Evolutionary conservation across 2,329 filamentous ascomycete genomes (phyloP).

Genomic region (Neurospora crassa): DNA sequence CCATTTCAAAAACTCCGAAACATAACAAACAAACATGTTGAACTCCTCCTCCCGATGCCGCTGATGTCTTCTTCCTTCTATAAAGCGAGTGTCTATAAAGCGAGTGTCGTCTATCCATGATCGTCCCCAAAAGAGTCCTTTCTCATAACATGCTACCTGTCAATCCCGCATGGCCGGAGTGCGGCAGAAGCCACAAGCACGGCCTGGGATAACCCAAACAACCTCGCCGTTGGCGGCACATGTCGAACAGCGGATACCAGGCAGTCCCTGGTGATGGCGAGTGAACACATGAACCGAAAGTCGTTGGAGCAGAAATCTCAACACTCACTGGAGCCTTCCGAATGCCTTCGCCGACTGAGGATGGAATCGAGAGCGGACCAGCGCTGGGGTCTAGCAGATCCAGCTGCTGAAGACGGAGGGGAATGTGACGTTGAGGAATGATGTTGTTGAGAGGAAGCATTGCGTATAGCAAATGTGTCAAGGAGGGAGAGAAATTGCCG

Average conservation of each 20-base stretch:
- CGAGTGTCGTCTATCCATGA: background rate
- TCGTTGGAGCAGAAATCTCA: background rate
- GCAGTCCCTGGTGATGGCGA: slow-evolving; percentile 1
- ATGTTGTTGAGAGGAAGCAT: background rate
- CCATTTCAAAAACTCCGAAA: background rate
- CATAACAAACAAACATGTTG: background rate
- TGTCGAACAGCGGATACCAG: slow-evolving; percentile 12
- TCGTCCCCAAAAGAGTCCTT: background rate
- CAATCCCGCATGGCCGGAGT: slow-evolving; percentile 9
- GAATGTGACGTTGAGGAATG: background rate
- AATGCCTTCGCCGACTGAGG: slow-evolving; percentile 3
- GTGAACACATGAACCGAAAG: background rate
- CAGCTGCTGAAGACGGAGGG: background rate
- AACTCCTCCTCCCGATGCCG: background rate
- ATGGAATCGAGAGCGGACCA: background rate
- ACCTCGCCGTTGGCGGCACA: slow-evolving; percentile 14
- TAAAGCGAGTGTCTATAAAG: background rate
- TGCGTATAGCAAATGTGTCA: background rate
- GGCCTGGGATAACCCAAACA: slow-evolving; percentile 16
- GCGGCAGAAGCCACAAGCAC: slow-evolving; percentile 12
- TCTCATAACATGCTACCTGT: background rate
- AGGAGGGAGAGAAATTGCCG: background rate
- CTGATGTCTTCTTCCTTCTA: background rate
- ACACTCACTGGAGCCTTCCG: slow-evolving; percentile 5
- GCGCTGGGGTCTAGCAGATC: background rate